These are phyloP conservation scores for Vitis rupestris DNA, from an alignment of 164 flowering plant genomes.

Conservation along the genomic window DNA sequence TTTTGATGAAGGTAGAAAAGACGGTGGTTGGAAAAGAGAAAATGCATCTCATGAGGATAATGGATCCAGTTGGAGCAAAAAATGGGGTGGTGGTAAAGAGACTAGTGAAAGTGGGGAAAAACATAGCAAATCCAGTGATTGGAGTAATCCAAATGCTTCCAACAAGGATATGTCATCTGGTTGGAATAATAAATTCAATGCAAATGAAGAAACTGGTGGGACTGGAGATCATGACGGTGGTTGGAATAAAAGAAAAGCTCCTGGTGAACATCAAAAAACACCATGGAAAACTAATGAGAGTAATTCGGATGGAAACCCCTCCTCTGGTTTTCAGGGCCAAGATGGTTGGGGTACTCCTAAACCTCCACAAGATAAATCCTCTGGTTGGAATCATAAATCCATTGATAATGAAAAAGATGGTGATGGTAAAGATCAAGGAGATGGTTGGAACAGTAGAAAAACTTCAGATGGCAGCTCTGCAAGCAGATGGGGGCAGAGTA, in stretches of 20 bases:
- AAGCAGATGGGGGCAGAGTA: background rate
- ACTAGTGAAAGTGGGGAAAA: slow-evolving; percentile 5
- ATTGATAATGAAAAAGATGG: background rate
- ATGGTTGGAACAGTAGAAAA: slow-evolving; percentile 15
- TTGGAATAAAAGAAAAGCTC: slow-evolving; percentile 14
- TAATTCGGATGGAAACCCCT: too few species aligned
- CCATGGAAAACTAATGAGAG: too few species aligned
- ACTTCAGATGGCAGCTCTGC: slow-evolving; percentile 3
- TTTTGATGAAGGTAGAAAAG: slow-evolving; percentile 14
- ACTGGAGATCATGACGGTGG: background rate
- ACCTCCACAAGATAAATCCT: background rate
- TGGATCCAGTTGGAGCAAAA: slow-evolving; percentile 19
- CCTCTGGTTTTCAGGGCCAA: too few species aligned
- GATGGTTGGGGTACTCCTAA: too few species aligned
- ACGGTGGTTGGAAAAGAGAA: slow-evolving; percentile 16
- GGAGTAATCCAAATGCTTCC: background rate
- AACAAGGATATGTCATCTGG: slow-evolving; percentile 1
- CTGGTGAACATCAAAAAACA: too few species aligned
- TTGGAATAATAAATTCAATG: background rate
- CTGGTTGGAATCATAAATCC: slow-evolving; percentile 5
- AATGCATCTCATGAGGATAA: slow-evolving; percentile 9
- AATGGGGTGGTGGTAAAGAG: slow-evolving; percentile 10
- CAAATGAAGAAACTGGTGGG: background rate
- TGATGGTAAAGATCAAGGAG: too few species aligned
- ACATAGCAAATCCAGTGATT: slow-evolving; percentile 4